Conservation (phyloP, 2,329 filamentous ascomycete genomes). For the Zasmidium angulare region DNA sequence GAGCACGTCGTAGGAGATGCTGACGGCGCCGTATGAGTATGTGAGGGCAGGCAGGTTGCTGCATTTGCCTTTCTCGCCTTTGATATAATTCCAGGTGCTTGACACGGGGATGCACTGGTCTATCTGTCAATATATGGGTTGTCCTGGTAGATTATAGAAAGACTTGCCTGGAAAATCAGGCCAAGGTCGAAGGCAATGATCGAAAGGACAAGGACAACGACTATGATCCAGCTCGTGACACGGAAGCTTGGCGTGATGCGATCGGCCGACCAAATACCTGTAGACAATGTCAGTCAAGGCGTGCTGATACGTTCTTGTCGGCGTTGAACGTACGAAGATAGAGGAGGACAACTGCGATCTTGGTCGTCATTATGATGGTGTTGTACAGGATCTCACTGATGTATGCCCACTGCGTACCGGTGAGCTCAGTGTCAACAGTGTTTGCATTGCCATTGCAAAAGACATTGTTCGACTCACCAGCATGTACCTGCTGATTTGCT, state of each 20-base stretch:
- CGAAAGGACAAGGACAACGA: constrained; percentile 13
- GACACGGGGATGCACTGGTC: constrained; percentile 18
- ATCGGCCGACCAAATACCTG: constrained; percentile 20
- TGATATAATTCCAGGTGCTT: constrained; percentile 16
- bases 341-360: constrained; percentile 19
- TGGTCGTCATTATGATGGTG: constrained; percentile 18
- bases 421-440: neutral
- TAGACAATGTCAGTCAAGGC: neutral
- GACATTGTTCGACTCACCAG: neutral
- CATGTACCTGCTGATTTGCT: neutral
- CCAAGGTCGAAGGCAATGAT: constrained; percentile 22
- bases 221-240: constrained; percentile 18
- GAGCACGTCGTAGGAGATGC: constrained; percentile 19
- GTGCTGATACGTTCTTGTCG: neutral
- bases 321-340: constrained; percentile 12
- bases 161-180: constrained; percentile 16
- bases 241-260: constrained; percentile 18
- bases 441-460: too few species aligned
- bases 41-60: constrained; percentile 15
- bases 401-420: constrained; percentile 15
- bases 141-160: too few species aligned
- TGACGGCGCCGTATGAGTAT: constrained; percentile 19
- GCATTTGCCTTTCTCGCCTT: constrained; percentile 12
- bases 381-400: constrained; percentile 22
- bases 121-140: neutral